phyloP scores from a whole-genome alignment of 768 basidiomycete genomes.

The Hypsizygus marmoreus region DNA sequence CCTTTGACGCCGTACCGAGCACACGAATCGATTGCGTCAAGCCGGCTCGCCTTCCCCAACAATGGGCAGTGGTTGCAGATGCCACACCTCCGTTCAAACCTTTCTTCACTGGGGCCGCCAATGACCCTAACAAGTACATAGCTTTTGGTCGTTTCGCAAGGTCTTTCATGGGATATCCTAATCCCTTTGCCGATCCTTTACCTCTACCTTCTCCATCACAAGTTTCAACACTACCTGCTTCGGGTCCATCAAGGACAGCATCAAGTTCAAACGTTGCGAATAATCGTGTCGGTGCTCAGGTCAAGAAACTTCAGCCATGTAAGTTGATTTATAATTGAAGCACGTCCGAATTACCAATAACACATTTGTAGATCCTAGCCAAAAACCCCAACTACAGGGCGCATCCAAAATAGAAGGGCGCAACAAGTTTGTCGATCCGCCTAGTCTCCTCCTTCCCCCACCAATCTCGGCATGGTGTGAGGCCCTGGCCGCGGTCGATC shows the following conservation, averaged over 20 bases:
- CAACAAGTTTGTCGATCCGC: neutral
- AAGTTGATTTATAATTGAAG: neutral
- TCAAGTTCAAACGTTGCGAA: neutral
- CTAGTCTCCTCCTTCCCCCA: neutral
- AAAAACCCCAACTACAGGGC: too few species aligned
- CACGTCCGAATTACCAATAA: neutral
- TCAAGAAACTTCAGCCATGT: too few species aligned
- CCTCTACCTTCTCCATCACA: neutral
- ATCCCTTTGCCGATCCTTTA: constrained; percentile 6
- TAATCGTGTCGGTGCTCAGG: too few species aligned
- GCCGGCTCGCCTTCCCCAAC: neutral
- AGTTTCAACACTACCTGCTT: neutral
- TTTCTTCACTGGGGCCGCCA: neutral
- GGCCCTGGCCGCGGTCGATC: neutral
- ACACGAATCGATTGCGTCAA: neutral
- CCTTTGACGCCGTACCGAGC: neutral
- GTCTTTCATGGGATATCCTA: neutral
- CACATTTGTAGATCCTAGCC: neutral
- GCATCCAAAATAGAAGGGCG: neutral
- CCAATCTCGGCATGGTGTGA: neutral
- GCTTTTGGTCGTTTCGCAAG: neutral
- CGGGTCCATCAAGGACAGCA: neutral
- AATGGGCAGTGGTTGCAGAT: neutral
- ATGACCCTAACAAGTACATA: neutral
- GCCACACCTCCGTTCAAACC: neutral